Percentiles rank a stretch among this genome's conserved stretches.
Evolutionary conservation across 805 yeast species (phyloP).

Genomic region (Suhomyces faveliae): DNA sequence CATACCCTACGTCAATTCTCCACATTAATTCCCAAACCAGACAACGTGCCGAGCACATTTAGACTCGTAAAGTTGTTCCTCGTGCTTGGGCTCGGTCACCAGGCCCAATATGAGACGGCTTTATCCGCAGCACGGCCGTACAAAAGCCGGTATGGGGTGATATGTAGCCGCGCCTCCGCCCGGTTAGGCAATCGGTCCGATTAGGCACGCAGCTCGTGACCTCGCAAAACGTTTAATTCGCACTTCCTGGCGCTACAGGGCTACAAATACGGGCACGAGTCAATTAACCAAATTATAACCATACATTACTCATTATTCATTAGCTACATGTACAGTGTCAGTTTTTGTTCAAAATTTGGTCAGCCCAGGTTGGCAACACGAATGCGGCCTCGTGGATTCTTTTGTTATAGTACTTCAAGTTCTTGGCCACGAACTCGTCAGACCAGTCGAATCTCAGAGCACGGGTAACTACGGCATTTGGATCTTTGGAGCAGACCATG

Average conservation of each 20-base stretch:
- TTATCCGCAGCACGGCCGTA: no score
- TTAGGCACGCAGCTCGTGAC: not conserved
- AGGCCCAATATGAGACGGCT: no score
- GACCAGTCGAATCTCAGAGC: slow-evolving; percentile 66
- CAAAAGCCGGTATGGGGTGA: no score
- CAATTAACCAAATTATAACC: not conserved
- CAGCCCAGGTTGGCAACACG: slow-evolving; percentile 90
- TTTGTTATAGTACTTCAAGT: slow-evolving; percentile 80
- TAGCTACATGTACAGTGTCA: slow-evolving; percentile 5
- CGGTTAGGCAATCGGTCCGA: no score
- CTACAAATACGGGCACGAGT: no score
- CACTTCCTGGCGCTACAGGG: not conserved
- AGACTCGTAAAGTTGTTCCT: no score
- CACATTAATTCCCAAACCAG: no score
- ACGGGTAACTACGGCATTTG: slow-evolving; percentile 56
- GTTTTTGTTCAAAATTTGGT: slow-evolving; percentile 37
- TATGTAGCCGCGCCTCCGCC: no score
- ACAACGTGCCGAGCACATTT: no score
- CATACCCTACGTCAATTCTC: no score
- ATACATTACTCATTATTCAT: slow-evolving; percentile 3
- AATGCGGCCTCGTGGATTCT: slow-evolving; percentile 86
- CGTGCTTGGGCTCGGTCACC: no score
- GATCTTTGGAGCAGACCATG: slow-evolving; percentile 88
- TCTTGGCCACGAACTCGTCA: slow-evolving; percentile 57
- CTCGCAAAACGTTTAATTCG: no score